Evolutionary conservation across 2,329 filamentous ascomycete genomes (phyloP).

Genomic region (Aspergillus oerlinghausenensis): DNA sequence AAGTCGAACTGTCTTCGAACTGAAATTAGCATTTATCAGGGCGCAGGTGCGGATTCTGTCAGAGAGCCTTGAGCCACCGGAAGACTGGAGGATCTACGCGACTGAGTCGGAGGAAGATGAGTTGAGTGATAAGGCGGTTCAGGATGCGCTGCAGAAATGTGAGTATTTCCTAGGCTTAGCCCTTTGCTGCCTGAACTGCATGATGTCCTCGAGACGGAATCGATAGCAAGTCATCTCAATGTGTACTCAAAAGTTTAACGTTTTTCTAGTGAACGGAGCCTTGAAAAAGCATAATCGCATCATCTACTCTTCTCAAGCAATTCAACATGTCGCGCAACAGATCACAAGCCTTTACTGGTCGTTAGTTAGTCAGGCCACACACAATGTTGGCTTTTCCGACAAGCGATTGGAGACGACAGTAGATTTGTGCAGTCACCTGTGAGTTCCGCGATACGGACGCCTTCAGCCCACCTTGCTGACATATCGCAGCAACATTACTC

Average conservation of each 20-base stretch:
- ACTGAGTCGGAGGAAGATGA: conserved; percentile 40
- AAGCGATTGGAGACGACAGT: conserved; percentile 34
- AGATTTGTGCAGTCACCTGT: conserved; percentile 38
- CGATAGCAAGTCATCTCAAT: background rate
- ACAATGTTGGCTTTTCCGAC: conserved; percentile 17
- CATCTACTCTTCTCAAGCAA: conserved; percentile 51
- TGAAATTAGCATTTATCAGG: conserved; percentile 50
- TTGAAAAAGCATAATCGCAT: conserved; percentile 50
- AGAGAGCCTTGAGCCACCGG: conserved; percentile 43
- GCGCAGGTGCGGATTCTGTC: conserved; percentile 50
- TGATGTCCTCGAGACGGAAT: background rate
- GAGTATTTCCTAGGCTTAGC: conserved; percentile 4
- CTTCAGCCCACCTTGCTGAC: conserved; percentile 4
- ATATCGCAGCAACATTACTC: conserved; percentile 32
- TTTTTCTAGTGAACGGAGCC: conserved; percentile 46
- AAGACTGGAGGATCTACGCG: conserved; percentile 43
- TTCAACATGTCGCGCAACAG: conserved; percentile 53
- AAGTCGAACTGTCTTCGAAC: conserved; percentile 44
- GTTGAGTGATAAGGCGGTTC: conserved; percentile 46
- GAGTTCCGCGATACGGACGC: conserved; percentile 5
- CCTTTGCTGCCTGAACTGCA: background rate
- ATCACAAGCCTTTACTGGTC: conserved; percentile 54
- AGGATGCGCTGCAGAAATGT: conserved; percentile 51
- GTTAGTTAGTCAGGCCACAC: conserved; percentile 37
- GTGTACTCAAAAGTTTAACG: conserved; percentile 1